These are phyloP conservation scores for Asclepias syriaca DNA, from an alignment of 257 asterid genomes.

Conservation along the genomic window DNA sequence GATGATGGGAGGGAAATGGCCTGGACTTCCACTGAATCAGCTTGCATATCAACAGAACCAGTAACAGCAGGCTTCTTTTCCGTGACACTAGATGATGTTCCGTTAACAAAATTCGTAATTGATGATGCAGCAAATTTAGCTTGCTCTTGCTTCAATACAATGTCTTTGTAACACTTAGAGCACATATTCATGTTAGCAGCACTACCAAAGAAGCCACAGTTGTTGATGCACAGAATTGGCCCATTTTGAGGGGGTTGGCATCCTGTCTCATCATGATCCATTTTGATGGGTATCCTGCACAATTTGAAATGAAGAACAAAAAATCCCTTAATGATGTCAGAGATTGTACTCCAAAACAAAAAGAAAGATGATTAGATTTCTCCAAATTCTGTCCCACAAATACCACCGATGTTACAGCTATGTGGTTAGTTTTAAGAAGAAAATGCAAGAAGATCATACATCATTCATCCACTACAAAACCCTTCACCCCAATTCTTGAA, in stretches of 20 bases:
- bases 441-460: neutral
- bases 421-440: neutral
- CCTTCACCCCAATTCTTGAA: neutral
- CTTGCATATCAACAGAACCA: conserved; percentile 15
- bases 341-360: neutral
- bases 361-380: neutral
- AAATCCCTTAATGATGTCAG: neutral
- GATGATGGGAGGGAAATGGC: conserved; percentile 16
- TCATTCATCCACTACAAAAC: neutral
- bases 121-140: conserved; percentile 32
- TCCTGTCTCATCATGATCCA: conserved; percentile 30
- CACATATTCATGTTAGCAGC: conserved; percentile 38
- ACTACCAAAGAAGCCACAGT: conserved; percentile 40
- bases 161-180: conserved; percentile 35
- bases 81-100: conserved; percentile 14
- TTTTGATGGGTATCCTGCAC: conserved; percentile 1
- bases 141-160: conserved; percentile 30
- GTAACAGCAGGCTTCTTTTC: conserved; percentile 12
- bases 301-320: neutral
- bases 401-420: too few relatives aligned
- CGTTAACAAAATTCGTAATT: conserved; percentile 26
- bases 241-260: conserved; percentile 36
- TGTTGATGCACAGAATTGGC: conserved; percentile 32
- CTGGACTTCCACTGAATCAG: conserved; percentile 17
- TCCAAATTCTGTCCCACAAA: too few relatives aligned